Conservation (phyloP, 805 yeast species). For the Cyberlindnera samutprakarnensis region DNA sequence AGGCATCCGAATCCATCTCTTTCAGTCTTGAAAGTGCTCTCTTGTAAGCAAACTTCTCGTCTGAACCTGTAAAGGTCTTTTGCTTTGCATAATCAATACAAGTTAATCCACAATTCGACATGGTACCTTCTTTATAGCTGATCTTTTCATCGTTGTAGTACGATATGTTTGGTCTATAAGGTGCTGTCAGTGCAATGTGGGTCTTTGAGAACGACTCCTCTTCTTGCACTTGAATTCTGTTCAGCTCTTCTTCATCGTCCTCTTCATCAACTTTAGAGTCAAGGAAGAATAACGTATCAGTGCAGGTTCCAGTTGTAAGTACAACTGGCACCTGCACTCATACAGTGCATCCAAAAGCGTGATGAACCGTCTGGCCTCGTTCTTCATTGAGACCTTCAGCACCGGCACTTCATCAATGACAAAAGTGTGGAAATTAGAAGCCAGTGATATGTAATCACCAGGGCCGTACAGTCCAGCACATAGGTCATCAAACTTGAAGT, state of each 20-base stretch:
- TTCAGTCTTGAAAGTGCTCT: slow-evolving; percentile 61
- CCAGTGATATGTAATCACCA: slow-evolving; percentile 62
- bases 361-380: slow-evolving; percentile 63
- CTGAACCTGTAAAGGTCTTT: slow-evolving; percentile 65
- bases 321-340: slow-evolving; percentile 58
- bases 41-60: slow-evolving; percentile 65
- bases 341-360: slow-evolving; percentile 62
- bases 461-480: slow-evolving; percentile 54
- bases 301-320: slow-evolving; percentile 39
- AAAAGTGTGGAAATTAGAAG: slow-evolving; percentile 50
- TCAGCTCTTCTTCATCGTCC: slow-evolving; percentile 24
- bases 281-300: slow-evolving; percentile 60
- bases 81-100: slow-evolving; percentile 35
- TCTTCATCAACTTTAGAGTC: slow-evolving; percentile 38
- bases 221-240: slow-evolving; percentile 43
- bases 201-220: slow-evolving; percentile 68
- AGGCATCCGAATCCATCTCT: slow-evolving; percentile 47
- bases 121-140: slow-evolving; percentile 20
- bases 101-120: slow-evolving; percentile 14
- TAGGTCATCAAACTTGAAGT: slow-evolving; percentile 43
- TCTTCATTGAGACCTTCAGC: slow-evolving; percentile 46
- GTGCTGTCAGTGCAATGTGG: slow-evolving; percentile 48
- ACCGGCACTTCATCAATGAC: slow-evolving; percentile 56
- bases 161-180: slow-evolving; percentile 63
- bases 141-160: slow-evolving; percentile 46